Base-by-base conservation (phyloP, 2,329 filamentous ascomycete species). In the Beauveria pseudobassiana region DNA sequence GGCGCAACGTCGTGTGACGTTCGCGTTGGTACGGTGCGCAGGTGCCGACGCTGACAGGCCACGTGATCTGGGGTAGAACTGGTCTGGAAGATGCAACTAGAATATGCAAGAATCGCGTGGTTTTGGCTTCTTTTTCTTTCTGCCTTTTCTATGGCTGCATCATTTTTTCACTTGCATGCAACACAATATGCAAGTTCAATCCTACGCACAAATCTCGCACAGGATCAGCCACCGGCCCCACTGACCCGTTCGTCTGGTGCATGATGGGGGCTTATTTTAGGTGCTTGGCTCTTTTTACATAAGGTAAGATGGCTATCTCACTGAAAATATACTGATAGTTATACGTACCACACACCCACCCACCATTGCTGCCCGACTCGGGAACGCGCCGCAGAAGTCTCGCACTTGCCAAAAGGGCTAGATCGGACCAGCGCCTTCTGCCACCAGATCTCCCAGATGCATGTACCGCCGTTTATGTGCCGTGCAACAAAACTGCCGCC, bases 141-240 rank as follows among this genome's bases (percentile, higher is more conserved):
- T 28, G 3, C 1, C 42, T 43, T 14, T n/a, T 50, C 16, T 3
- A 30, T 53, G 50, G 50, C 50, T 53, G 50, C 50, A 38, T 38
- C 48, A 30, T n/a, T n/a, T 38, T 16, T 9, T 16, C n/a, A n/a
- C 50, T 38, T 40, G 30, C 50, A 53, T 14, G 34, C 6, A 49
- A 57, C 22, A 9, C 28, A 20, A n/a, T n/a, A 45, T 45, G 22
- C 24, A 34, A 3, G 24, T 24, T 10, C 8, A 16, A 46, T 50
- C 34, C 48, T 30, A 28, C 58, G 58, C 58, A 61, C 58, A 61
- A 61, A 61, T 61, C n/a, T 54, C 58, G 50, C 58, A 59, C 20
- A 28, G 12, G 30, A 28, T 30, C 38, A 5, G 38, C 40, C 46
- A 49, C 9, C 24, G 22, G 14, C 24, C 30, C 34, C 30, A 51